phyloP scores from a whole-genome alignment of 2,329 filamentous ascomycete genomes.

The Ramularia endophylla region DNA sequence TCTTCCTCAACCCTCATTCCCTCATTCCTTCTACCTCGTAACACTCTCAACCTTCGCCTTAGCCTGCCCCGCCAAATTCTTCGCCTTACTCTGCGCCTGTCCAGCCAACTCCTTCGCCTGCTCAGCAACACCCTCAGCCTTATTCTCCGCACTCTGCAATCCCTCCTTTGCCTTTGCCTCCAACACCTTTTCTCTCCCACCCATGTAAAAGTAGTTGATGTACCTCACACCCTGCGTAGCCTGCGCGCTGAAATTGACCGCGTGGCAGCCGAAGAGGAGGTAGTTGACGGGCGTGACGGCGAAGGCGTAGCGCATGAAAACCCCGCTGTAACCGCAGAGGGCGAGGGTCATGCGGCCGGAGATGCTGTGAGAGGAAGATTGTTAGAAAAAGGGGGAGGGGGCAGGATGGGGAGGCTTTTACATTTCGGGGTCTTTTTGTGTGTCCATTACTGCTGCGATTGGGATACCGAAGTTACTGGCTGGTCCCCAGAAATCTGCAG shows the following conservation, averaged over 20 bases:
- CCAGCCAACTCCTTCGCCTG: conserved; percentile 26
- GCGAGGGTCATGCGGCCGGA: conserved; percentile 60
- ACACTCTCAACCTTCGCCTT: conserved; percentile 22
- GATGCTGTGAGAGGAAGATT: conserved; percentile 42
- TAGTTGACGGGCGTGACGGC: conserved; percentile 60
- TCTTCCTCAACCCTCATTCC: too few species aligned
- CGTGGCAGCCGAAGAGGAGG: conserved; percentile 62
- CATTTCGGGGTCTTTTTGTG: conserved; percentile 49
- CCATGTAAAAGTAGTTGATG: conserved; percentile 53
- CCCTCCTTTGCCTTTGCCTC: conserved; percentile 36
- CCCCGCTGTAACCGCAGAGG: conserved; percentile 54
- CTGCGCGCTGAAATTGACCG: conserved; percentile 59
- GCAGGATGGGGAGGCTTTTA: conserved; percentile 23
- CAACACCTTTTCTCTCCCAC: conserved; percentile 38
- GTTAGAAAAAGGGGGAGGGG: conserved; percentile 1
- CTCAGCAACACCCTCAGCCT: conserved; percentile 18
- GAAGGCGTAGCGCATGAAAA: conserved; percentile 62
- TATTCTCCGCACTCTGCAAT: conserved; percentile 19
- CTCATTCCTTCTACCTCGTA: conserved; percentile 13
- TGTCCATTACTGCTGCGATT: conserved; percentile 49
- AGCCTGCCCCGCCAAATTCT: conserved; percentile 18
- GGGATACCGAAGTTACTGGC: conserved; percentile 48
- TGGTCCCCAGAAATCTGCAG: conserved; percentile 48
- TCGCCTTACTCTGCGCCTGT: conserved; percentile 22
- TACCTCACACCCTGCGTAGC: conserved; percentile 57